Conservation (phyloP, 257 asterid genomes). For the Scutellaria minor region DNA sequence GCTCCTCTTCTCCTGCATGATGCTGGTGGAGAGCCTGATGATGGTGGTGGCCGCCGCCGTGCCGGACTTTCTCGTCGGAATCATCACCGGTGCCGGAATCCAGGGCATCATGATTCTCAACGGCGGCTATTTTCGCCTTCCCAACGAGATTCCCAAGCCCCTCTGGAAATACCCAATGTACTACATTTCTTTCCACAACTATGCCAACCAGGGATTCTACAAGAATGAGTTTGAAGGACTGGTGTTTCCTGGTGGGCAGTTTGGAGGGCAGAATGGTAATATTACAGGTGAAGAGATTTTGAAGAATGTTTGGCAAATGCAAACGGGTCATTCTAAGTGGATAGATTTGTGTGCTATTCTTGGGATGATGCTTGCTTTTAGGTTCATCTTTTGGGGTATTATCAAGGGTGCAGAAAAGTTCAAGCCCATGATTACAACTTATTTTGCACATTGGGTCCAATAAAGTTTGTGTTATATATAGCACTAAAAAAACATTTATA, state of each 20-base stretch:
- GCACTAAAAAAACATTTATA: too few species aligned
- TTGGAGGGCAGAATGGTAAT: conserved; percentile 6
- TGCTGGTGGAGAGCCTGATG: conserved; percentile 58
- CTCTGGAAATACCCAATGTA: conserved; percentile 53
- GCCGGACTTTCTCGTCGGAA: conserved; percentile 45
- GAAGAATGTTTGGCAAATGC: conserved; percentile 40
- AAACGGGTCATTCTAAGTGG: conserved; percentile 47
- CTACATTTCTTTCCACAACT: conserved; percentile 48
- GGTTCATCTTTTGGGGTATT: conserved; percentile 39
- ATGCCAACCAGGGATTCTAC: conserved; percentile 46
- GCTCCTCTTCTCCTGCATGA: conserved; percentile 45
- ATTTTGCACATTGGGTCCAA: neutral
- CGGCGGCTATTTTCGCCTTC: conserved; percentile 53
- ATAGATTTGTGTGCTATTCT: conserved; percentile 36
- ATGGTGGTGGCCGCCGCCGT: conserved; percentile 52
- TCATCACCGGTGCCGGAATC: conserved; percentile 49
- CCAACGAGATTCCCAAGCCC: conserved; percentile 44
- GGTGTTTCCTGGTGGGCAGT: conserved; percentile 34
- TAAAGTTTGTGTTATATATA: too few species aligned
- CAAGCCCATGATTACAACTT: conserved; percentile 34
- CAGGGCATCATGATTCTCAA: conserved; percentile 47
- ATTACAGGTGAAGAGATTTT: conserved; percentile 39
- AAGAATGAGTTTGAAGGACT: conserved; percentile 50
- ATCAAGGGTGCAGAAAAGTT: conserved; percentile 35
- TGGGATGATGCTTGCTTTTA: conserved; percentile 39